Evolutionary conservation across 768 basidiomycete species (phyloP), one percentile per base, ranked within the genome.

Genomic region (Cystobasidium ongulense): DNA sequence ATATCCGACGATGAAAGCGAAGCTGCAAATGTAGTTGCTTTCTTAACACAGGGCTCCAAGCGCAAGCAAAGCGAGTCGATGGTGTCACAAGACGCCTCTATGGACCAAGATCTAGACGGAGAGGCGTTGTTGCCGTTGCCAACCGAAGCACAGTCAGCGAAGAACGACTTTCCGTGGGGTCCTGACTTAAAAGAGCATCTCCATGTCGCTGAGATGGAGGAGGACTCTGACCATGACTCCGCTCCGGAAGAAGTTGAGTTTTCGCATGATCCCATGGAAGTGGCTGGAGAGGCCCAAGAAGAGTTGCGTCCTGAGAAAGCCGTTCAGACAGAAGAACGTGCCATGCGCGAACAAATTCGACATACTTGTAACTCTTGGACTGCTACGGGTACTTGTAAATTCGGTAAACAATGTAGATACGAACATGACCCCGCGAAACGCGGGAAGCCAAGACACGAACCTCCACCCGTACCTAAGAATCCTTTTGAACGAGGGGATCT

Each of bases 401-500:
- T 71, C 38, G 68, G 68, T 29, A 21, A 35, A 18, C 53, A 27
- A 21, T 71, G 68, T 43, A 2, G 35, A 23, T 71, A 35, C 53
- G 23, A 29, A 29, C 68, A 71, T 35, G 68, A 71, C n/a, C 53
- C 68, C 4, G 7, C 25, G 1, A 54, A 33, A 15, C 25, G 52
- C 18, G 52, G 50, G 23, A 71, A 38, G 23, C 10, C 10, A n/a
- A 35, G 54, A 18, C 50, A 57, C 31, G 35, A 57, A 21, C 52
- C 68, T 8, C 53, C 29, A 7, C 52, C 21, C 10, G 15, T 53
- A 23, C 53, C 68, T 3, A 33, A 35, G 35, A 71, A 71, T 35
- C 53, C 68, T 2, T 71, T 57, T 31, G 68, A 54, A 29, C 53
- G 68, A 33, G 68, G 54, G 17, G 68, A 61, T 35, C 68, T 71